A percentile compares a stretch with the other conserved stretches of the same genome.
phyloP scores from a whole-genome alignment of 164 flowering plant genomes.

The Saururus chinensis region DNA sequence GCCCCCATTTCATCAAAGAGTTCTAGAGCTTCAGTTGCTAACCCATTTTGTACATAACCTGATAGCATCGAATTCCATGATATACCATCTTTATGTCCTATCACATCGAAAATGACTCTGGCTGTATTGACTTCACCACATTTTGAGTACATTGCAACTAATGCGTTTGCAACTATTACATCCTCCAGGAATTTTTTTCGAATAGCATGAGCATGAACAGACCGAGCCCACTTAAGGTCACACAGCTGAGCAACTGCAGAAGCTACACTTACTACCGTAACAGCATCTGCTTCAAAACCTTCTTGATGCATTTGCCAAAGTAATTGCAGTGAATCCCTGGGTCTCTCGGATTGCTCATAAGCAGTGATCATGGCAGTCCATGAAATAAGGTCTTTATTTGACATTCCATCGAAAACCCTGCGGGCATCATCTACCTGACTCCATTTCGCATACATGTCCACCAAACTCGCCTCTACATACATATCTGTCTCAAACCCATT shows the following conservation, averaged over 20 bases:
- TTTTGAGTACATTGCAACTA: constrained; percentile 29
- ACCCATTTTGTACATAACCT: constrained; percentile 32
- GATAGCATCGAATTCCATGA: constrained; percentile 46
- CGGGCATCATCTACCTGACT: constrained; percentile 17
- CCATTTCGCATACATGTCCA: constrained; percentile 29
- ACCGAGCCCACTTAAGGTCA: constrained; percentile 16
- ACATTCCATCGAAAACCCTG: constrained; percentile 33
- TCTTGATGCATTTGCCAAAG: constrained; percentile 25
- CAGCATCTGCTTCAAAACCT: constrained; percentile 25
- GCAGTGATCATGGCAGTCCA: constrained; percentile 46
- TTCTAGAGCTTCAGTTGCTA: constrained; percentile 26
- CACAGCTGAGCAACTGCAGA: constrained; percentile 38
- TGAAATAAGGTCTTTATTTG: constrained; percentile 24
- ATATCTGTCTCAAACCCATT: constrained; percentile 25
- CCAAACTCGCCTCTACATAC: constrained; percentile 32
- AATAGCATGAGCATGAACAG: constrained; percentile 26
- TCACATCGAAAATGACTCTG: constrained; percentile 19
- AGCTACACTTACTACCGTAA: constrained; percentile 24
- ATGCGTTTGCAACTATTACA: constrained; percentile 22
- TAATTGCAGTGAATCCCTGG: constrained; percentile 19
- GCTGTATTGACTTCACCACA: constrained; percentile 26
- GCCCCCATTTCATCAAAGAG: constrained; percentile 31
- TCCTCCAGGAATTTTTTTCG: constrained; percentile 24
- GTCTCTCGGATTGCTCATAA: constrained; percentile 25
- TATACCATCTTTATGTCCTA: constrained; percentile 25